phyloP scores from a whole-genome alignment of 2,329 filamentous ascomycete genomes.

The Clonostachys rosea region DNA sequence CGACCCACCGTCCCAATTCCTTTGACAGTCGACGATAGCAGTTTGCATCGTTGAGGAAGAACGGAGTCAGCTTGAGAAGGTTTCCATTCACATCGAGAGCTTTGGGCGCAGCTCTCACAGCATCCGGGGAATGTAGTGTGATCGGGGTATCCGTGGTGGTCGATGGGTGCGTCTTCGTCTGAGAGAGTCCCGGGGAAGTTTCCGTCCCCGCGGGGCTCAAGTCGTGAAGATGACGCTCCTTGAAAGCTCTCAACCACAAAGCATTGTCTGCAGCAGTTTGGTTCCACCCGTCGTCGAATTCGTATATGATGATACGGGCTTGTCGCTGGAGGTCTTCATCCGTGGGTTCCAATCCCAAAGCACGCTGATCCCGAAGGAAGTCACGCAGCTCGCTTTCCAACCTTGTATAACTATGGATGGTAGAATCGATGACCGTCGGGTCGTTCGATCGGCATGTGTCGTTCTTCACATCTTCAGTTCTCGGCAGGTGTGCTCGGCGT shows the following conservation, averaged over 20 bases:
- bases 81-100: background rate
- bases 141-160: background rate
- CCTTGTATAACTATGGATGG: constrained; percentile 52
- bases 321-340: constrained; percentile 51
- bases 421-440: constrained; percentile 51
- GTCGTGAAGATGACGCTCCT: constrained; percentile 31
- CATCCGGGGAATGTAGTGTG: background rate
- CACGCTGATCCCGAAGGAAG: constrained; percentile 39
- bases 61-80: constrained; percentile 8
- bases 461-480: constrained; percentile 49
- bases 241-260: constrained; percentile 49
- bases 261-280: constrained; percentile 56
- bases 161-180: constrained; percentile 3
- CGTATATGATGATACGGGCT: constrained; percentile 58
- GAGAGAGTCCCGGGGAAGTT: background rate
- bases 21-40: constrained; percentile 52
- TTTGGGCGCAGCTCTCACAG: background rate
- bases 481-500: constrained; percentile 50
- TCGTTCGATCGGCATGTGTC: constrained; percentile 45
- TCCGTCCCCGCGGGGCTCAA: constrained; percentile 1
- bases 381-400: constrained; percentile 52
- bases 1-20: constrained; percentile 48
- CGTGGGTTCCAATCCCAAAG: constrained; percentile 39
- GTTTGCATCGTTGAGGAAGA: constrained; percentile 55
- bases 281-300: constrained; percentile 59